Evolutionary conservation across 1,284 basidiomycete genomes (phyloP).

Genomic region (Trametes versicolor): DNA sequence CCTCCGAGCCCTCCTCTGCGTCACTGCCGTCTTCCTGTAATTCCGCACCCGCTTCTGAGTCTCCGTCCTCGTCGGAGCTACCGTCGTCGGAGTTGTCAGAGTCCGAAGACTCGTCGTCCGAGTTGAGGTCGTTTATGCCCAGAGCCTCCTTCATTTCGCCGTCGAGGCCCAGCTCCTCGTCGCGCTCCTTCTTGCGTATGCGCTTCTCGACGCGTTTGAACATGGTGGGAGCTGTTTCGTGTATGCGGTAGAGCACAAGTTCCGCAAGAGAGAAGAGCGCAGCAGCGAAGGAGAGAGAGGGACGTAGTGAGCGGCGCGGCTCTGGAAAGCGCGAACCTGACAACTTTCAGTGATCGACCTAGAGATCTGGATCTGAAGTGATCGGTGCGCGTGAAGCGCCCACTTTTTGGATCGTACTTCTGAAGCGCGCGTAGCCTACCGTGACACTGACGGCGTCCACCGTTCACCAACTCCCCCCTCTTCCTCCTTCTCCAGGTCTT

Average conservation of each 20-base stretch:
- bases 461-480: neutral
- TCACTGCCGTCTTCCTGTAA: neutral
- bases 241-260: neutral
- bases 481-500: neutral
- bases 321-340: neutral
- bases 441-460: too few relatives aligned
- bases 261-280: neutral
- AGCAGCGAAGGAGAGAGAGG: neutral
- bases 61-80: constrained; percentile 38
- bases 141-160: constrained; percentile 74
- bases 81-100: constrained; percentile 23
- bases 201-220: constrained; percentile 87
- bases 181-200: constrained; percentile 68
- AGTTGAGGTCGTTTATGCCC: constrained; percentile 80
- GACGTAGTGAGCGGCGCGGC: neutral
- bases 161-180: constrained; percentile 76
- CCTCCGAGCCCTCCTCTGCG: constrained; percentile 33
- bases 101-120: constrained; percentile 60
- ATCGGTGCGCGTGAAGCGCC: constrained; percentile 16
- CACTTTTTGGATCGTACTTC: constrained; percentile 18
- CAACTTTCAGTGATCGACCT: constrained; percentile 22
- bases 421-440: neutral
- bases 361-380: constrained; percentile 17
- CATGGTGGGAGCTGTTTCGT: constrained; percentile 52
- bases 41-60: neutral